Evolutionary conservation across 1,284 basidiomycete genomes (phyloP).

Genomic region (Tilletiopsis washingtonensis): DNA sequence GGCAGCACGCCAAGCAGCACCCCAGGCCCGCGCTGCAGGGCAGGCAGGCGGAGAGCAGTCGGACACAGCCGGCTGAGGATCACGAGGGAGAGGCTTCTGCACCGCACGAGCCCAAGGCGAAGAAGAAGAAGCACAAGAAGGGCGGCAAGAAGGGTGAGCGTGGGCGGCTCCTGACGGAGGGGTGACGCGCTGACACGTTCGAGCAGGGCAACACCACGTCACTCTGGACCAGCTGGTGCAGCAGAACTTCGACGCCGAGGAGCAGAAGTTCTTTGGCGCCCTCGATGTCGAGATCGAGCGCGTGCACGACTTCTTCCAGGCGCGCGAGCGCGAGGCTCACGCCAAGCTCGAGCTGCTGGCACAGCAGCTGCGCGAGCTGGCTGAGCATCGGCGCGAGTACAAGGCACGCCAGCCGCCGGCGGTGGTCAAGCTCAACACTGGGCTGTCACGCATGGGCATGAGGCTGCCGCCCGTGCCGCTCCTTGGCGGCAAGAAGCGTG

Average conservation of each 20-base stretch:
- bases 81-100: too few relatives aligned
- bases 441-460: too few relatives aligned
- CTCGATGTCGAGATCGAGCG: slow-evolving; percentile 31
- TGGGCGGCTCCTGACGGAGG: neutral
- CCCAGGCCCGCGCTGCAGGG: too few relatives aligned
- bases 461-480: too few relatives aligned
- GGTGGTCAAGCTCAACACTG: neutral
- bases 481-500: too few relatives aligned
- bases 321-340: slow-evolving; percentile 63
- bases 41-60: too few relatives aligned
- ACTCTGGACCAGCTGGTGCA: slow-evolving; percentile 16
- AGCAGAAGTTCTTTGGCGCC: slow-evolving; percentile 55
- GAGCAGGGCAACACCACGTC: neutral
- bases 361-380: slow-evolving; percentile 57
- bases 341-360: slow-evolving; percentile 56
- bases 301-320: slow-evolving; percentile 59
- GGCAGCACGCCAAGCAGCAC: too few relatives aligned
- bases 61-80: too few relatives aligned
- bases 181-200: neutral
- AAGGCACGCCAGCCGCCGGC: slow-evolving; percentile 8
- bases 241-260: slow-evolving; percentile 62
- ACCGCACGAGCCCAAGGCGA: too few relatives aligned
- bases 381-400: slow-evolving; percentile 39
- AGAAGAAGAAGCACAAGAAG: too few relatives aligned
- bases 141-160: neutral